Conservation (phyloP, 768 basidiomycete species). For the Macrolepiota albuminosa region DNA sequence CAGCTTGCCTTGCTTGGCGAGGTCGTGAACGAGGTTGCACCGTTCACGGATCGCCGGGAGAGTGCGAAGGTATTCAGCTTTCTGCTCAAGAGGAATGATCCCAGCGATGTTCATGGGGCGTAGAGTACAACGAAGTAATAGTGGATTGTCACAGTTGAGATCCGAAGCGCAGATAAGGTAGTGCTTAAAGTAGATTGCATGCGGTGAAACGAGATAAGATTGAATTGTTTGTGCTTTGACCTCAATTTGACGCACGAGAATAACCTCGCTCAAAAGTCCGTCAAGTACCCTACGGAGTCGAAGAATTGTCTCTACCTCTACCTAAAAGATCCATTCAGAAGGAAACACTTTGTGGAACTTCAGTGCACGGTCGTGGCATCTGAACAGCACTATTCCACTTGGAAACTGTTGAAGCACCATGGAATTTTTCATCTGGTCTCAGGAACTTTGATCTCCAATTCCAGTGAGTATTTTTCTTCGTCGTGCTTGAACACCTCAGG, state of each 20-base stretch:
- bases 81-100: constrained; percentile 27
- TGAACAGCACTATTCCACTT: neutral
- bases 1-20: constrained; percentile 70
- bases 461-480: constrained; percentile 15
- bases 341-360: constrained; percentile 11
- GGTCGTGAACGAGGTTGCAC: constrained; percentile 71
- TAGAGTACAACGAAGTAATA: neutral
- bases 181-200: neutral
- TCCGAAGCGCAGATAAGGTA: constrained; percentile 3
- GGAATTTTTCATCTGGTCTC: neutral
- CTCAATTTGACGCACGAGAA: neutral
- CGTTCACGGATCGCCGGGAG: constrained; percentile 88
- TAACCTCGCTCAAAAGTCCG: neutral
- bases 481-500: constrained; percentile 34
- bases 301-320: neutral
- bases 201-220: constrained; percentile 1
- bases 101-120: constrained; percentile 27
- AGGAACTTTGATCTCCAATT: constrained; percentile 7
- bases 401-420: neutral
- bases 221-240: neutral
- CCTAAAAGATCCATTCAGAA: constrained; percentile 5
- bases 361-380: neutral
- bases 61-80: constrained; percentile 71
- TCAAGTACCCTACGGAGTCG: neutral
- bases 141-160: neutral